phyloP scores from a whole-genome alignment of 306 rosid species.

The Castanospermum australe region DNA sequence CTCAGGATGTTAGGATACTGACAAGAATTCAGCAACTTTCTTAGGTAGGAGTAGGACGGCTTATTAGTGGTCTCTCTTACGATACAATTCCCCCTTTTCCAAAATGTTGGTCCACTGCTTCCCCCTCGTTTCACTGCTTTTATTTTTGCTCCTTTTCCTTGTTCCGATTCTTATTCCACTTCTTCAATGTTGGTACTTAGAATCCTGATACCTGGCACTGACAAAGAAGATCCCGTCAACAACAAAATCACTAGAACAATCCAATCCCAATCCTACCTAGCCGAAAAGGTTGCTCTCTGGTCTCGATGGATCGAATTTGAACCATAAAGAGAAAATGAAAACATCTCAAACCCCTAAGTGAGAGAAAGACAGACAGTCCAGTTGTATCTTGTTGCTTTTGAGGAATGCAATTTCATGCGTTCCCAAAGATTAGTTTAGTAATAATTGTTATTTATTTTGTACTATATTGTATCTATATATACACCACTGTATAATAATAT shows the following conservation, averaged over 20 bases:
- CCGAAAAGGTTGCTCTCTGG: constrained; percentile 24
- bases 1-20: constrained; percentile 53
- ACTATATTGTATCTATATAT: neutral
- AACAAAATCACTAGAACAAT: constrained; percentile 67
- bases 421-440: constrained; percentile 58
- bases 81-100: constrained; percentile 38
- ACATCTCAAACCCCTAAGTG: constrained; percentile 39
- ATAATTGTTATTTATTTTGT: constrained; percentile 32
- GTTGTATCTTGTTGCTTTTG: constrained; percentile 97
- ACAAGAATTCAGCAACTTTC: constrained; percentile 50
- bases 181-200: constrained; percentile 37
- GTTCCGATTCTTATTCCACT: constrained; percentile 16
- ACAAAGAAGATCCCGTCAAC: constrained; percentile 59
- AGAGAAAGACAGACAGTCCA: constrained; percentile 87
- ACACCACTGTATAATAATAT: neutral
- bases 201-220: constrained; percentile 38
- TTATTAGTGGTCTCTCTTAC: constrained; percentile 34
- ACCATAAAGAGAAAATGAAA: constrained; percentile 12
- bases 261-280: constrained; percentile 46
- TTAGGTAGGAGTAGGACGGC: constrained; percentile 51
- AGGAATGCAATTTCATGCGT: constrained; percentile 54
- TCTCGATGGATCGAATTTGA: constrained; percentile 30
- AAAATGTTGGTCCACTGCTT: constrained; percentile 50
- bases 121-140: constrained; percentile 39
- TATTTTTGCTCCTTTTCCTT: constrained; percentile 10